Evolutionary conservation across 345 rosid species (phyloP), one percentile per base, ranked within the genome.

Genomic region (Chamaenerion angustifolium): DNA sequence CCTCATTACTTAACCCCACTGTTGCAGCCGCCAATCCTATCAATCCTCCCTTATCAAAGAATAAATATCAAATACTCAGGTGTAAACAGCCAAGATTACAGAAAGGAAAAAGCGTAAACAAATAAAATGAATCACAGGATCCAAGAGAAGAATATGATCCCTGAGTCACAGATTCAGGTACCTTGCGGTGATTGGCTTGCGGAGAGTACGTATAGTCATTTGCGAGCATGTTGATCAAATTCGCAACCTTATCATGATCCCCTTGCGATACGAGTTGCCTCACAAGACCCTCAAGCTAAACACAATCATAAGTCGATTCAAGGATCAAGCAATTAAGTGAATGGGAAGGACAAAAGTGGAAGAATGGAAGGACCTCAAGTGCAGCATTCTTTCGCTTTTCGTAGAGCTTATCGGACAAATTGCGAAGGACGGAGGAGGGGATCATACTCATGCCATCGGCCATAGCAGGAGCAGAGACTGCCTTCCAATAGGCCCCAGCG

Each of bases 331-430:
- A 49, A 25, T 15, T 23, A 58, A 11, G 13, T 0, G 10, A 45
- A 45, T 13, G 21, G 45, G 35, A 55, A 11, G 44, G 6, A 42
- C 11, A 12, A 14, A 43, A 8, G 43, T 1, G 43, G 11, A 35
- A 51, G 5, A n/a, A 42, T 6, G 13, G 17, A n/a, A 45, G 41
- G 53, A 92, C 98, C 93, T 92, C 96, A 43, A 88, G 82, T 11
- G 99, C 99, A 1, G 97, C 99, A 70, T 85, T 85, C 63, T 93
- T 93, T 40, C 99, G 94, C 79, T 82, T 93, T 81, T 88, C 99
- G 45, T 93, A 93, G 49, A 88, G 94, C 89, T 85, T 93, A 64
- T 93, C 99, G 45, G 97, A 78, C 43, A 93, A 83, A 70, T 83
- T 93, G 48, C 97, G 99, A 54, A 81, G 61, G 47, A 93, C 76